These are phyloP conservation scores for Russula sp. DNA, from an alignment of 768 basidiomycete species.

Conservation along the genomic window DNA sequence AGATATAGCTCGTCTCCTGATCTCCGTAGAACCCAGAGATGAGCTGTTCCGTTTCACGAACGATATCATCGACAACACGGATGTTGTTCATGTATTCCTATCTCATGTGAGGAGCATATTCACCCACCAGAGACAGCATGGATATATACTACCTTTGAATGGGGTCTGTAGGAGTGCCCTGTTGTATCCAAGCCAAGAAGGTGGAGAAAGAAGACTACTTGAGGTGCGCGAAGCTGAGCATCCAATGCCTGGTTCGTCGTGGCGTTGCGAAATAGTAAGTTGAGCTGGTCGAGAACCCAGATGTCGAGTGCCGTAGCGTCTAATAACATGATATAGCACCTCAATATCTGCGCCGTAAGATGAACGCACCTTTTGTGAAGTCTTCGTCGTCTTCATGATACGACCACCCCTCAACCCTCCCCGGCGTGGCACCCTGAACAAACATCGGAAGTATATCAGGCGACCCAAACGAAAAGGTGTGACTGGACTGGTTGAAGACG, in stretches of 20 bases:
- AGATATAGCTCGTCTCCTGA: slow-evolving; percentile 65
- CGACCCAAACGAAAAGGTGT: slow-evolving; percentile 79
- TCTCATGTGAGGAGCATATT: background rate
- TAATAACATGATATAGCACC: slow-evolving; percentile 24
- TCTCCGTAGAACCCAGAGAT: slow-evolving; percentile 61
- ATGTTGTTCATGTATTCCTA: slow-evolving; percentile 88
- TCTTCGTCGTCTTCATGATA: slow-evolving; percentile 78
- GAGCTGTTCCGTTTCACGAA: slow-evolving; percentile 56
- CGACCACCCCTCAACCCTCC: slow-evolving; percentile 67
- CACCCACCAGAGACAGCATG: background rate
- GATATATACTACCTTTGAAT: slow-evolving; percentile 49
- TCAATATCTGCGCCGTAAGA: background rate
- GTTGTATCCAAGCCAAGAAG: slow-evolving; percentile 82
- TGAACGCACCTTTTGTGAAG: slow-evolving; percentile 66
- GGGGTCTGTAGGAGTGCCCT: slow-evolving; percentile 80
- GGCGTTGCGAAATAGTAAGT: slow-evolving; percentile 55
- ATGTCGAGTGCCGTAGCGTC: slow-evolving; percentile 73
- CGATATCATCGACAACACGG: slow-evolving; percentile 68
- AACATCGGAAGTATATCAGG: slow-evolving; percentile 92
- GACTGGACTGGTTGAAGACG: slow-evolving; percentile 74
- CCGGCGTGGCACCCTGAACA: slow-evolving; percentile 59
- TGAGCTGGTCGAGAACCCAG: slow-evolving; percentile 72
- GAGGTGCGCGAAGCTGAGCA: slow-evolving; percentile 46
- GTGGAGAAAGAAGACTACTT: slow-evolving; percentile 77
- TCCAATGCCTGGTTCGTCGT: slow-evolving; percentile 46